Evolutionary conservation across 164 flowering plant genomes (phyloP), one percentile per base, ranked within the genome.

Genomic region (Umbilicus rupestris): DNA sequence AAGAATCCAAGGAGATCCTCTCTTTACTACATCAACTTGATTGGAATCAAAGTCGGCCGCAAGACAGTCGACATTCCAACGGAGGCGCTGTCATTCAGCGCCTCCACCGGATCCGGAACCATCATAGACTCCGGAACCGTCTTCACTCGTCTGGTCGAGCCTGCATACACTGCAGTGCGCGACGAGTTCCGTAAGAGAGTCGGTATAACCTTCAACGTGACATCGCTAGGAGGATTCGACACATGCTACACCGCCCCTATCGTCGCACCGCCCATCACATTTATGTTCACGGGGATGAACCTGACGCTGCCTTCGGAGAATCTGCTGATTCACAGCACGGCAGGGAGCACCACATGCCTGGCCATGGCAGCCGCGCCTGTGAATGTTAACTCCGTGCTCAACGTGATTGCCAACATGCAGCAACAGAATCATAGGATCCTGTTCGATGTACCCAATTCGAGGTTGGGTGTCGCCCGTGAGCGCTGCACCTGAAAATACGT

Each of bases 401-500:
- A 94, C 67, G 96, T 94, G 62, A 85, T 91, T 11, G 95, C 97
- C 65, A 89, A 75, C 74, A 78, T 87, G 90, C 97, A 94, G 78
- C 97, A 91, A 72, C 95, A 89, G 75, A 94, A 94, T 77, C 96
- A 91, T 70, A 72, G 93, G 66, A 52, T 94, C 1, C 76, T 91
- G 45, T 70, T 79, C 69, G 98, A 94, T 68, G 82, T 81, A 11
- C 89, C 95, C 66, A 89, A 91, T 63, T 78, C 84, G 16, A 80
- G 88, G 83, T 74, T 94, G 41, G 99, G 97, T 17, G 82, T 94
- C 10, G 73, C 96, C 22, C 90, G 92, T 73, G 93, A 94, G 71
- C 30, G 16, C 22, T 94, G 97, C 68, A 74, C 85, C 58, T 78
- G 52, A 76, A 5, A 15, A n/a, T n/a, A n/a, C n/a, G n/a, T n/a